These are phyloP conservation scores for Phialemonium atrogriseum DNA, from an alignment of 2,329 filamentous ascomycete species.

Conservation along the genomic window DNA sequence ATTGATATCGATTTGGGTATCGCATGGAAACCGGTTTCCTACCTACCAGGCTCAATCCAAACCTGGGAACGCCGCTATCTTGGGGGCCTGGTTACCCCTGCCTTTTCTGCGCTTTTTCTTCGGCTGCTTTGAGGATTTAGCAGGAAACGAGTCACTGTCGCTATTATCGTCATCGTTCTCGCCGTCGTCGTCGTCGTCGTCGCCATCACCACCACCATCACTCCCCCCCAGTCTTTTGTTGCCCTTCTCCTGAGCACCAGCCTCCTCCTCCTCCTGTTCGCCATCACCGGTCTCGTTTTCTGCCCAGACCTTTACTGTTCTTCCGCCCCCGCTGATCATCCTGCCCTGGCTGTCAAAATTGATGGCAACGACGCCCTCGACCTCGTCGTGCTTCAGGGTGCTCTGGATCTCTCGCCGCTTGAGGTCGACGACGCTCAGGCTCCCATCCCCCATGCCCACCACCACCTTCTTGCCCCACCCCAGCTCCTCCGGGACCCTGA, in stretches of 20 bases:
- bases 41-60: conserved; percentile 16
- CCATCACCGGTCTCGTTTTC: conserved; percentile 42
- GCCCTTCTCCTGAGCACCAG: conserved; percentile 27
- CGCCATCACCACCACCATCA: conserved; percentile 38
- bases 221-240: conserved; percentile 39
- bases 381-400: conserved; percentile 69
- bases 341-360: conserved; percentile 79
- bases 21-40: no score
- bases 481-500: conserved; percentile 61
- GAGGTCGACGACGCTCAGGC: conserved; percentile 68
- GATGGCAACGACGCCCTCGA: conserved; percentile 76
- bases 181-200: conserved; percentile 34
- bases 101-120: conserved; percentile 26
- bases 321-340: conserved; percentile 83
- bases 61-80: conserved; percentile 20
- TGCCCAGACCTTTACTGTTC: conserved; percentile 85
- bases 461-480: conserved; percentile 64
- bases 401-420: conserved; percentile 62
- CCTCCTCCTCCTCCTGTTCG: conserved; percentile 39
- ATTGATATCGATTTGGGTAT: no score
- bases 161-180: conserved; percentile 37
- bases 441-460: conserved; percentile 75
- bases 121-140: conserved; percentile 11
- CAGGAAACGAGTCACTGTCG: conserved; percentile 27
- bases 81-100: conserved; percentile 14